A percentile compares a stretch with the other conserved stretches of the same genome.
Evolutionary conservation across 305 asterid genomes (phyloP).

Genomic region (Stenogyne calaminthoides): DNA sequence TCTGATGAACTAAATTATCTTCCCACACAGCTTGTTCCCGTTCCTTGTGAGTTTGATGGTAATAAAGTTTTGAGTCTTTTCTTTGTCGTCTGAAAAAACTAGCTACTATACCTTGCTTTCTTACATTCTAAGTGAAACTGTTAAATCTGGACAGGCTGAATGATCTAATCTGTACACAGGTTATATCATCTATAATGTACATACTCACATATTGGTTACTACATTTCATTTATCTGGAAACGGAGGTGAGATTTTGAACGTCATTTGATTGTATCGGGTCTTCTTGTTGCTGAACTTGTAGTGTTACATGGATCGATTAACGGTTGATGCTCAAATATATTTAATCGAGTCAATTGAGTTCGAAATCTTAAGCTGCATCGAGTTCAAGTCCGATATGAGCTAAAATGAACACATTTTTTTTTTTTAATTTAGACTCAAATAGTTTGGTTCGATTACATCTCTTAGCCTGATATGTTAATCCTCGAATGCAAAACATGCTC

Average conservation of each 20-base stretch:
- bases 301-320: background rate
- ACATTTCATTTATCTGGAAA: background rate
- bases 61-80: background rate
- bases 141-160: background rate
- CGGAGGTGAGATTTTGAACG: background rate
- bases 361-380: background rate
- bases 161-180: background rate
- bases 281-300: background rate
- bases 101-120: background rate
- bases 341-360: background rate
- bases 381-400: background rate
- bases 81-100: background rate
- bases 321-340: background rate
- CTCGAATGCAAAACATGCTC: too few species aligned
- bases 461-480: too few species aligned
- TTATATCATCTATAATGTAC: background rate
- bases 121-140: background rate
- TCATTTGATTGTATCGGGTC: background rate
- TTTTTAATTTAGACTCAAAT: too few species aligned
- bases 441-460: too few species aligned
- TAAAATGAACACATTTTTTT: too few species aligned
- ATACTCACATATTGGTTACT: background rate
- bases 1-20: conserved; percentile 14
- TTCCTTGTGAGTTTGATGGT: conserved; percentile 13
- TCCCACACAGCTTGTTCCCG: conserved; percentile 2